Percentiles rank a stretch among this genome's conserved stretches.
phyloP scores from a whole-genome alignment of 2,329 filamentous ascomycete species.

The Colletotrichum ledebouriae region DNA sequence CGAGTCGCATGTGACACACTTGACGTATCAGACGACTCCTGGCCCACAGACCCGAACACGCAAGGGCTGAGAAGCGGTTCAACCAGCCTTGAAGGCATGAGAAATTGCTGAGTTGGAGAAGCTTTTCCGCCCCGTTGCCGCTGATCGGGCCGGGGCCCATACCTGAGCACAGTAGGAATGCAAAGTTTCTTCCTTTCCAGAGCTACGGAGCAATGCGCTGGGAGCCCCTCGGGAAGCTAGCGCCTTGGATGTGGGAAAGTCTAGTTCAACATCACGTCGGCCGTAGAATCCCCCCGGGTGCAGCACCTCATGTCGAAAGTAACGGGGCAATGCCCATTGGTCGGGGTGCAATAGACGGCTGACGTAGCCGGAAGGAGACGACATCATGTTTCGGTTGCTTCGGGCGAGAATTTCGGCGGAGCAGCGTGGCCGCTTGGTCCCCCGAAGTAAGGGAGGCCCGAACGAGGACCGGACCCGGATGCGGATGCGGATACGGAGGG shows the following conservation, averaged over 20 bases:
- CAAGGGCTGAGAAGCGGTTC: neutral
- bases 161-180: neutral
- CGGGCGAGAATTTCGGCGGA: neutral
- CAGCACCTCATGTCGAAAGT: too few relatives aligned
- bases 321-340: too few relatives aligned
- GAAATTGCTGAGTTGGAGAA: neutral
- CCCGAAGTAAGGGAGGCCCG: neutral
- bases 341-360: neutral
- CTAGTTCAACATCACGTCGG: conserved; percentile 12
- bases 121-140: conserved; percentile 3
- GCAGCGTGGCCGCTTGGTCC: neutral
- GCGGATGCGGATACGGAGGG: conserved; percentile 38
- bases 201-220: neutral
- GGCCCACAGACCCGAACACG: conserved; percentile 32
- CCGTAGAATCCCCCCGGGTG: too few relatives aligned
- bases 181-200: neutral
- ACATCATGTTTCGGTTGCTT: neutral
- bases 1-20: conserved; percentile 38
- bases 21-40: conserved; percentile 35
- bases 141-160: neutral
- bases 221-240: too few relatives aligned
- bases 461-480: conserved; percentile 24
- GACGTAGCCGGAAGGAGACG: neutral
- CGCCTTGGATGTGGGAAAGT: conserved; percentile 2
- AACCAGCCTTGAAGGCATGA: neutral